Evolutionary conservation across 2,329 filamentous ascomycete genomes (phyloP).

Genomic region (Fusarium tjaetaba): DNA sequence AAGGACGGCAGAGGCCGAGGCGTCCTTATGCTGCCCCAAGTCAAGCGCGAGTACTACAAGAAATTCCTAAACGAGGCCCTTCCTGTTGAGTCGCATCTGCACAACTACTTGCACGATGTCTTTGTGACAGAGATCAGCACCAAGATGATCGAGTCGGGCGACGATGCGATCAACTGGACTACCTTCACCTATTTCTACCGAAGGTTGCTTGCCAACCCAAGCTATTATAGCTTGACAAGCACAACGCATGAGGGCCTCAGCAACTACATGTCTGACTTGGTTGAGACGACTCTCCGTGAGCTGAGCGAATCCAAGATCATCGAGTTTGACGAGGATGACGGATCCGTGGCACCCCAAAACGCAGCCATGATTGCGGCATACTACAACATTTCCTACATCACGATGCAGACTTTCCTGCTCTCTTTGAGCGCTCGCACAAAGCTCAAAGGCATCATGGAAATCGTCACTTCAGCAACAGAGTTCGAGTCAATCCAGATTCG

Average conservation of each 20-base stretch:
- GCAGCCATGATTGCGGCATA: slow-evolving; percentile 98
- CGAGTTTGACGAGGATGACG: slow-evolving; percentile 93
- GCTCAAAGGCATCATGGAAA: slow-evolving; percentile 96
- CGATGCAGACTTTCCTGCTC: slow-evolving; percentile 97
- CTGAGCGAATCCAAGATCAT: slow-evolving; percentile 94
- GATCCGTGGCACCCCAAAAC: slow-evolving; percentile 88
- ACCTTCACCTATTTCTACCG: slow-evolving; percentile 99
- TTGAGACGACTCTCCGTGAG: slow-evolving; percentile 92
- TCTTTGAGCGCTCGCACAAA: slow-evolving; percentile 90
- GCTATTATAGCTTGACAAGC: slow-evolving; percentile 91
- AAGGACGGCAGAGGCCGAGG: slow-evolving; percentile 85
- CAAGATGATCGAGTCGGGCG: slow-evolving; percentile 92
- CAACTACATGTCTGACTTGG: slow-evolving; percentile 90
- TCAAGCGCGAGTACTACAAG: slow-evolving; percentile 97
- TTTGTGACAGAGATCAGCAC: slow-evolving; percentile 98
- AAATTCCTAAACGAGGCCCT: slow-evolving; percentile 98
- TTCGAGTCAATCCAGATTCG: slow-evolving; percentile 96
- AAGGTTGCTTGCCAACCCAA: slow-evolving; percentile 91
- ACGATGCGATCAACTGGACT: slow-evolving; percentile 98
- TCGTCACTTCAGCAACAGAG: slow-evolving; percentile 95
- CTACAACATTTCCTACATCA: slow-evolving; percentile 99
- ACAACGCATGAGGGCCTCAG: slow-evolving; percentile 94
- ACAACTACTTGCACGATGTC: slow-evolving; percentile 91
- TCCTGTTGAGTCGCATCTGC: slow-evolving; percentile 93
- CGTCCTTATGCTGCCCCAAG: slow-evolving; percentile 94